Conservation (phyloP, 2,329 filamentous ascomycete species). For the Pseudogymnoascus sp. region DNA sequence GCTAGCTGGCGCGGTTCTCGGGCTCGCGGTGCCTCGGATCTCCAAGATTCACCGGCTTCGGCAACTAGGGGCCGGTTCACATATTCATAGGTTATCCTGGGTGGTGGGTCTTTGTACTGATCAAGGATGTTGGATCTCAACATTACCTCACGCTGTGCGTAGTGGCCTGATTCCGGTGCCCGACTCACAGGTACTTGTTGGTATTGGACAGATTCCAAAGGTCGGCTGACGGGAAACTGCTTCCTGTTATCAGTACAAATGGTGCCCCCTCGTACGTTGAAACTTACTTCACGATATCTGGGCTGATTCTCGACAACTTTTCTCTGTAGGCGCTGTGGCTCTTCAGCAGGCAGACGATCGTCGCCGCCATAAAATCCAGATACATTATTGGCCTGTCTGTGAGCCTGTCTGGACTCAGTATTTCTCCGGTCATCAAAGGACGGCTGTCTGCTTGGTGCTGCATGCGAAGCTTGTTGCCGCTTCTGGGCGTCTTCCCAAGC, state of each 20-base stretch:
- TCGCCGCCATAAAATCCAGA: neutral
- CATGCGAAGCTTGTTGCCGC: slow-evolving; percentile 16
- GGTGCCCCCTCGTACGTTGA: neutral
- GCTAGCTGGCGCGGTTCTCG: neutral
- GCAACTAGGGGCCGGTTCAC: neutral
- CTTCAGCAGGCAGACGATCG: neutral
- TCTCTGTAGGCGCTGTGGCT: neutral
- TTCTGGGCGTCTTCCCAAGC: slow-evolving; percentile 27
- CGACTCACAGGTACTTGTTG: neutral
- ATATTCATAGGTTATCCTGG: neutral
- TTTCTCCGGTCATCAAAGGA: neutral
- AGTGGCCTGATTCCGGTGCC: neutral
- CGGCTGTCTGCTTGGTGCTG: neutral
- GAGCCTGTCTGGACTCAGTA: neutral
- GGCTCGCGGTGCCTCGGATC: neutral
- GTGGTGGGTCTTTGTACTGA: neutral
- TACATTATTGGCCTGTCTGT: neutral
- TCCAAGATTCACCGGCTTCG: neutral
- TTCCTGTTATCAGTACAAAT: slow-evolving; percentile 1
- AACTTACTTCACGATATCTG: neutral
- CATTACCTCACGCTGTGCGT: neutral
- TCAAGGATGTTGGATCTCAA: neutral
- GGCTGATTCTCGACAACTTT: neutral
- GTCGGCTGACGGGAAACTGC: neutral
- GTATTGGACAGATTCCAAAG: neutral